Percentiles rank a stretch among this genome's conserved stretches.
Evolutionary conservation across 306 rosid species (phyloP).

Genomic region (Gillenia trifoliata): DNA sequence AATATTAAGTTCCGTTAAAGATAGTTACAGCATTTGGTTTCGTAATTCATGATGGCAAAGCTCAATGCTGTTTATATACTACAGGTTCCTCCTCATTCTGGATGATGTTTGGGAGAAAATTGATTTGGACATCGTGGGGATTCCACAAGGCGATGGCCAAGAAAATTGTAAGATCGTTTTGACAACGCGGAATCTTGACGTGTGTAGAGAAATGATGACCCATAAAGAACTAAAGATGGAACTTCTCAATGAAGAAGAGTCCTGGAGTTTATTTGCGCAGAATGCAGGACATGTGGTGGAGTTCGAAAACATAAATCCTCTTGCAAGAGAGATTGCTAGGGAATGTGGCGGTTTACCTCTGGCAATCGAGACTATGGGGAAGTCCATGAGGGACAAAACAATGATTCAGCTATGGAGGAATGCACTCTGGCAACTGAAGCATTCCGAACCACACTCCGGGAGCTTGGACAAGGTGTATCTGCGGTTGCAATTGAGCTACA

Average conservation of each 20-base stretch:
- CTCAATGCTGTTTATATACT: neutral
- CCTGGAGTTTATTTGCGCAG: conserved; percentile 16
- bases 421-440: neutral
- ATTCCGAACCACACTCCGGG: neutral
- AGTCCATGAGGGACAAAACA: conserved; percentile 11
- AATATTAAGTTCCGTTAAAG: neutral
- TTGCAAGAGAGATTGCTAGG: conserved; percentile 14
- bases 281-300: conserved; percentile 15
- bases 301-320: conserved; percentile 1
- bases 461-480: conserved; percentile 6
- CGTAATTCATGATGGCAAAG: neutral
- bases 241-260: conserved; percentile 18
- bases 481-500: conserved; percentile 13
- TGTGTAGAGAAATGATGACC: conserved; percentile 20
- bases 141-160: conserved; percentile 15
- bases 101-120: conserved; percentile 22
- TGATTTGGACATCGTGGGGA: conserved; percentile 12
- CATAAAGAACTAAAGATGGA: conserved; percentile 6
- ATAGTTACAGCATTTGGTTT: neutral
- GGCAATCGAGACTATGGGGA: conserved; percentile 15
- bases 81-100: conserved; percentile 16
- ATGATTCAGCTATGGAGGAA: conserved; percentile 18
- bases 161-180: conserved; percentile 14
- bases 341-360: conserved; percentile 18
- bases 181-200: neutral